A percentile compares a stretch with the other conserved stretches of the same genome.
These are phyloP conservation scores for Mycena pura DNA, from an alignment of 768 basidiomycete species.

Conservation along the genomic window DNA sequence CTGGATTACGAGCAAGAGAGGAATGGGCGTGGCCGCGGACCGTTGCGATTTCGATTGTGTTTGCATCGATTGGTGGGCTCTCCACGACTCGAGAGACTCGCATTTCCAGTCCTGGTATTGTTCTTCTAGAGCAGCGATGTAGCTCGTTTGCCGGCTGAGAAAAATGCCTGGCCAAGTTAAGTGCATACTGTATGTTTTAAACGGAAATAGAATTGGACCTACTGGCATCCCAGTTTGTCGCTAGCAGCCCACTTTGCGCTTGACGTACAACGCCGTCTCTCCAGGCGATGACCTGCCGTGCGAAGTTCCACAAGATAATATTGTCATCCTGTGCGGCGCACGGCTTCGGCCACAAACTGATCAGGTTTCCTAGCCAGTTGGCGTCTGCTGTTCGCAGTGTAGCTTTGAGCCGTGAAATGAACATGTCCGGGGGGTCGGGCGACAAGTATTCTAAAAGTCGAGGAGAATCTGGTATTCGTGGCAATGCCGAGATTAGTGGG, in stretches of 20 bases:
- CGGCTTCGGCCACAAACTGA: neutral
- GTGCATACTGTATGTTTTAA: too few species aligned
- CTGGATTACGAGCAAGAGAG: neutral
- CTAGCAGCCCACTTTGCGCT: neutral
- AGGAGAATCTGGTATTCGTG: too few species aligned
- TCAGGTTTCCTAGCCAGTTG: conserved; percentile 1
- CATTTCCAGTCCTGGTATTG: neutral
- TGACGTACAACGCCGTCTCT: neutral
- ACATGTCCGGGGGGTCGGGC: neutral
- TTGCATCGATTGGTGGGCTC: neutral
- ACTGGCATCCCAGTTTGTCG: neutral
- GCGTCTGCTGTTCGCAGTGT: neutral
- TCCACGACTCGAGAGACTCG: neutral
- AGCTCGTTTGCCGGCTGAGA: neutral
- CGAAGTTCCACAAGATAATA: conserved; percentile 6
- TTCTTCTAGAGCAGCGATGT: neutral
- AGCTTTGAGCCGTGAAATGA: neutral
- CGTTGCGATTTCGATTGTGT: neutral
- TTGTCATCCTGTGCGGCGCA: conserved; percentile 5
- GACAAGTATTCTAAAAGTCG: neutral
- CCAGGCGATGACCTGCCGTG: conserved; percentile 9
- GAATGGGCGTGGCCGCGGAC: neutral
- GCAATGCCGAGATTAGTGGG: neutral
- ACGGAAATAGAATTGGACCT: neutral
- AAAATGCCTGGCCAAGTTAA: neutral